These are phyloP conservation scores for Candida gigantensis DNA, from an alignment of 1,139 yeast species.

Conservation along the genomic window DNA sequence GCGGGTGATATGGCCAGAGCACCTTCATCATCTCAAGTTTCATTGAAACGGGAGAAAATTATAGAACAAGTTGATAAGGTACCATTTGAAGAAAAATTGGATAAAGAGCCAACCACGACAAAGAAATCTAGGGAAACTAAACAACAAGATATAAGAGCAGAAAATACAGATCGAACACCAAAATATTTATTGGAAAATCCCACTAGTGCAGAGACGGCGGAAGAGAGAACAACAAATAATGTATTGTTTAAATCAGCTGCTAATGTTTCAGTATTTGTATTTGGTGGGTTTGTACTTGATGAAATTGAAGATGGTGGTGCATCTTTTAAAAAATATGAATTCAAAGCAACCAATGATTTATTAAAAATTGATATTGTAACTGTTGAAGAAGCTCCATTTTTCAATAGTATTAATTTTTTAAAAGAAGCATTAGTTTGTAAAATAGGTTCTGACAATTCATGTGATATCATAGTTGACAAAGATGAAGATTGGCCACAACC, in stretches of 20 bases:
- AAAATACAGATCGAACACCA: no score
- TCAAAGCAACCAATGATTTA: conserved; percentile 38
- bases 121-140: no score
- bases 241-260: conserved; percentile 13
- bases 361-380: conserved; percentile 35
- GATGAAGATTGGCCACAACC: conserved; percentile 35
- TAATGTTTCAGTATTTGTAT: conserved; percentile 31
- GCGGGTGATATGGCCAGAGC: no score
- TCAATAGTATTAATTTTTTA: conserved; percentile 17
- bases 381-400: conserved; percentile 11
- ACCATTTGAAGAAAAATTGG: conserved; percentile 2
- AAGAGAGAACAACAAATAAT: background rate
- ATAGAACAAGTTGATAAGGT: background rate
- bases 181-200: no score
- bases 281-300: conserved; percentile 41
- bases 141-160: no score
- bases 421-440: conserved; percentile 25
- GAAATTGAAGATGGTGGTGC: conserved; percentile 8
- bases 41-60: no score
- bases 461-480: conserved; percentile 12
- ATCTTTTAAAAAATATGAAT: conserved; percentile 20
- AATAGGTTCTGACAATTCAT: conserved; percentile 12
- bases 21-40: no score
- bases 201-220: background rate
- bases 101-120: no score